These are phyloP conservation scores for Pleurotus platypus DNA, from an alignment of 768 basidiomycete genomes.

Conservation along the genomic window DNA sequence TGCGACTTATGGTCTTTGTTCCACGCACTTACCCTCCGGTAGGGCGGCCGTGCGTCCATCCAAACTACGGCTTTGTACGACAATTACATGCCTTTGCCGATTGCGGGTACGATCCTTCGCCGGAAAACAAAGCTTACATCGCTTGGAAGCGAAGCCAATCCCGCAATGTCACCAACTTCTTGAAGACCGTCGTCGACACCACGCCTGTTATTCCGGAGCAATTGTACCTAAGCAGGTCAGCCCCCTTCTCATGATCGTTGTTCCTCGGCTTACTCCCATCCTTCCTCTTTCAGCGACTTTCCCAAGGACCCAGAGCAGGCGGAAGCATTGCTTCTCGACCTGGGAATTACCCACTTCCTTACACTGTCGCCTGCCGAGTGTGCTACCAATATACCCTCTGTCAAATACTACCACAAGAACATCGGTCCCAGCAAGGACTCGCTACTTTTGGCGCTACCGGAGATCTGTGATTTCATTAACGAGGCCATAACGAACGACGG, in stretches of 20 bases:
- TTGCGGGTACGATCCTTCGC: slow-evolving; percentile 44
- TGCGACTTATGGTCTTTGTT: slow-evolving; percentile 4
- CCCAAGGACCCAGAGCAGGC: slow-evolving; percentile 49
- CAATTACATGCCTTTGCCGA: slow-evolving; percentile 53
- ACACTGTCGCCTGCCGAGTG: slow-evolving; percentile 52
- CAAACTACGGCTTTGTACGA: slow-evolving; percentile 54
- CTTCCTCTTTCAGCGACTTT: slow-evolving; percentile 40
- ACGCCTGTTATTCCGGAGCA: slow-evolving; percentile 46
- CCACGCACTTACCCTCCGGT: slow-evolving; percentile 9
- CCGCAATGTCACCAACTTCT: slow-evolving; percentile 49
- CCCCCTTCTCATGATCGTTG: not conserved
- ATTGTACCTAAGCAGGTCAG: slow-evolving; percentile 50
- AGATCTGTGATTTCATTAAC: slow-evolving; percentile 41
- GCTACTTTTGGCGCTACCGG: slow-evolving; percentile 43
- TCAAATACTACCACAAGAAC: slow-evolving; percentile 40
- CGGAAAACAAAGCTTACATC: slow-evolving; percentile 40
- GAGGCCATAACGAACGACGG: slow-evolving; percentile 37
- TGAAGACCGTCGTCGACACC: slow-evolving; percentile 50
- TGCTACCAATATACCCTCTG: slow-evolving; percentile 23
- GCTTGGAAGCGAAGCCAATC: slow-evolving; percentile 56
- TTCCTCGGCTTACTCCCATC: not conserved
- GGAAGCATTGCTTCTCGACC: slow-evolving; percentile 44
- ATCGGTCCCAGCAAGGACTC: slow-evolving; percentile 35
- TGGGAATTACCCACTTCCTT: slow-evolving; percentile 51
- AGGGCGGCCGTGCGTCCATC: slow-evolving; percentile 38